Evolutionary conservation across 1,284 basidiomycete genomes (phyloP).

Genomic region (Moniliella sp.): DNA sequence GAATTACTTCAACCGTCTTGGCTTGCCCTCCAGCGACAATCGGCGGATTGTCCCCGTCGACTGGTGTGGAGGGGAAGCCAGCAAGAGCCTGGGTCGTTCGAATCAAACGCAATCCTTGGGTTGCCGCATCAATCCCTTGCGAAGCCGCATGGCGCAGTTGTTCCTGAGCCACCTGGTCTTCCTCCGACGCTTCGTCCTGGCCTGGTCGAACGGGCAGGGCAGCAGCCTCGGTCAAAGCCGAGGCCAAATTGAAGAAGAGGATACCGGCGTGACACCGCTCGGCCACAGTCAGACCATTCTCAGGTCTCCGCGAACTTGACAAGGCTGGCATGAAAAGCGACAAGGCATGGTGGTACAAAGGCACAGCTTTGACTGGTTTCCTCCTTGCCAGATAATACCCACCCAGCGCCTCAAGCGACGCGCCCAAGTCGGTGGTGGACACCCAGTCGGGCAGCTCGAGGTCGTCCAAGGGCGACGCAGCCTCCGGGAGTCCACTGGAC

Average conservation of each 20-base stretch:
- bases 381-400: constrained; percentile 24
- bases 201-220: too few species aligned
- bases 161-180: background rate
- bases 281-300: constrained; percentile 19
- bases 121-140: constrained; percentile 22
- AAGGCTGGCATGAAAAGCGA: constrained; percentile 33
- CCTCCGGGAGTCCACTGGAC: constrained; percentile 1
- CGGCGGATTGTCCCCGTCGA: too few species aligned
- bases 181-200: too few species aligned
- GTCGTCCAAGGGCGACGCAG: constrained; percentile 16
- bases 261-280: constrained; percentile 27
- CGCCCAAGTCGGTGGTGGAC: constrained; percentile 20
- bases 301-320: too few species aligned
- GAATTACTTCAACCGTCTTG: too few species aligned
- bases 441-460: constrained; percentile 32
- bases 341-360: constrained; percentile 32
- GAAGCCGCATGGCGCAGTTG: constrained; percentile 5
- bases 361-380: too few species aligned
- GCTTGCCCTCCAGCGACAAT: too few species aligned
- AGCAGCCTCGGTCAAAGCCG: constrained; percentile 11
- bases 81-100: constrained; percentile 7
- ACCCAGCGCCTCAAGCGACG: constrained; percentile 29
- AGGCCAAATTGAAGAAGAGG: constrained; percentile 31
- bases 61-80: too few species aligned
- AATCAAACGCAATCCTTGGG: constrained; percentile 21